Conservation (phyloP, 768 basidiomycete genomes). For the Tulasnella sp. region DNA sequence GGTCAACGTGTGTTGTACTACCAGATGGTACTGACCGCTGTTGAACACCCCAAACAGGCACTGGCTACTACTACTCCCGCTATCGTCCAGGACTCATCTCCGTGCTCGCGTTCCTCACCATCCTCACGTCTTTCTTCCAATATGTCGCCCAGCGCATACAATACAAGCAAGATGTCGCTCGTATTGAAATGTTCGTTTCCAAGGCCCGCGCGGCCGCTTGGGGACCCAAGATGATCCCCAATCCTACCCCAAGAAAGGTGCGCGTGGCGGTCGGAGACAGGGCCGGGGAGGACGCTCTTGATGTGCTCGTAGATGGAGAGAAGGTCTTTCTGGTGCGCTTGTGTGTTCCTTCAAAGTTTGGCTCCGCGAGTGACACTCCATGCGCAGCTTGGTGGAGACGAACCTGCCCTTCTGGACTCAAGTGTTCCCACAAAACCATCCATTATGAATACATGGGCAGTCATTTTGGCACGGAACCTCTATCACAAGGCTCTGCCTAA, state of each 20-base stretch:
- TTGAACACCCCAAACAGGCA: slow-evolving; percentile 30
- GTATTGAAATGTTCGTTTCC: slow-evolving; percentile 47
- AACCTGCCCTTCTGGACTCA: slow-evolving; percentile 45
- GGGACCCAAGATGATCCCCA: slow-evolving; percentile 61
- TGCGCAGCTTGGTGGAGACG: slow-evolving; percentile 51
- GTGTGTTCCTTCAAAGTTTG: slow-evolving; percentile 9
- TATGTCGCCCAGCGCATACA: slow-evolving; percentile 68
- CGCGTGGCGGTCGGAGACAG: slow-evolving; percentile 19
- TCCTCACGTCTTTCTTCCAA: slow-evolving; percentile 72
- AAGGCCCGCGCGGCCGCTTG: slow-evolving; percentile 67
- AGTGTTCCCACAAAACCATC: slow-evolving; percentile 47
- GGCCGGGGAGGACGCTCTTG: slow-evolving; percentile 32
- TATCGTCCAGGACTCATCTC: slow-evolving; percentile 86
- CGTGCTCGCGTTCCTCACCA: slow-evolving; percentile 61
- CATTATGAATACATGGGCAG: slow-evolving; percentile 57
- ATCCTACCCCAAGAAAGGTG: slow-evolving; percentile 58
- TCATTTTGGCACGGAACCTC: slow-evolving; percentile 33
- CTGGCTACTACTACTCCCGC: slow-evolving; percentile 91
- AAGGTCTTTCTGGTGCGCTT: slow-evolving; percentile 55
- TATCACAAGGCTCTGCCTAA: slow-evolving; percentile 21
- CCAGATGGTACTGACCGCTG: background rate
- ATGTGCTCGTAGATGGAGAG: slow-evolving; percentile 69
- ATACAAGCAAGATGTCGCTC: slow-evolving; percentile 55
- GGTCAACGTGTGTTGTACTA: background rate
- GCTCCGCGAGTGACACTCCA: background rate